phyloP scores from a whole-genome alignment of 441 rosid genomes.

The Bocquillonia castaneifolia region DNA sequence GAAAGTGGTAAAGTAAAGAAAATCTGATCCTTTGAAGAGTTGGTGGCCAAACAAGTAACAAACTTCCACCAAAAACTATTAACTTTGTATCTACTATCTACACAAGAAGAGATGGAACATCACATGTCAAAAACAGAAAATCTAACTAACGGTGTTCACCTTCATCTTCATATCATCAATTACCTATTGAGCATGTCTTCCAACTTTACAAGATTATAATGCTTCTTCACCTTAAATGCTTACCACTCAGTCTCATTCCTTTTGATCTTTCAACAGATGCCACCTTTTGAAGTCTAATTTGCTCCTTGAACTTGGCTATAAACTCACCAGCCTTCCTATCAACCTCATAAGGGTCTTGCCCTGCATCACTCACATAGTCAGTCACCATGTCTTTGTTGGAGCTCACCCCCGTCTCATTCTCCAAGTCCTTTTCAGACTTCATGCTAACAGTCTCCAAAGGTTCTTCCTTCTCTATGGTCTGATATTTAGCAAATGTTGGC shows the following conservation, averaged over 20 bases:
- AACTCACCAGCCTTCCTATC: constrained; percentile 91
- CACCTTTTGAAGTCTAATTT: constrained; percentile 73
- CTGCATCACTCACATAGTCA: constrained; percentile 33
- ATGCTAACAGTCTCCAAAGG: constrained; percentile 23
- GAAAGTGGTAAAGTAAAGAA: constrained; percentile 5
- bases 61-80: constrained; percentile 13
- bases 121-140: not conserved
- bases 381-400: constrained; percentile 31
- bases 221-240: constrained; percentile 35
- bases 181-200: not conserved
- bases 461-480: constrained; percentile 27
- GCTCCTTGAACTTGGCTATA: constrained; percentile 85
- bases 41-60: constrained; percentile 3
- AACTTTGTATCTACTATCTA: constrained; percentile 15
- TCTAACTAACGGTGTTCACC: not conserved
- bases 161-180: constrained; percentile 18
- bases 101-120: constrained; percentile 7
- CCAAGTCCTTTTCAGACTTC: constrained; percentile 33
- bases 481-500: constrained; percentile 21
- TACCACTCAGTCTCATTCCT: constrained; percentile 28
- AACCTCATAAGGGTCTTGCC: constrained; percentile 50
- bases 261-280: constrained; percentile 50
- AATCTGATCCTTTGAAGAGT: not conserved
- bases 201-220: constrained; percentile 1
- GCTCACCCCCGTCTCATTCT: constrained; percentile 25